phyloP scores from a whole-genome alignment of 371 early-diverging fungal species.

The Actinomortierella ambigua region DNA sequence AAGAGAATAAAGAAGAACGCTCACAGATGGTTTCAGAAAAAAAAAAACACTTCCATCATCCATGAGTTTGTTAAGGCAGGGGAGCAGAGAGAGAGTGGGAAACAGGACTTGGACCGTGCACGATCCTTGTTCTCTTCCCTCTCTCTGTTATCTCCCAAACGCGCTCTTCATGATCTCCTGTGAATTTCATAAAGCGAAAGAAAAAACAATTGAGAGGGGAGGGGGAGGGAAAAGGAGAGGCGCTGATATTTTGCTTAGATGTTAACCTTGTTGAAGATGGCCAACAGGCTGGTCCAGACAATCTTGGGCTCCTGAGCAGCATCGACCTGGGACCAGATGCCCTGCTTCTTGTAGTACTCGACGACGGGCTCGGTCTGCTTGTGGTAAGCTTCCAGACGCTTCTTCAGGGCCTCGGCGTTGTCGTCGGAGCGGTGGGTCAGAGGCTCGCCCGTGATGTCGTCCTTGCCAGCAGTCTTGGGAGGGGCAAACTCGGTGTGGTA shows the following conservation, averaged over 20 bases:
- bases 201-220: too few relatives aligned
- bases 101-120: neutral
- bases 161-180: too few relatives aligned
- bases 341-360: slow-evolving; percentile 93
- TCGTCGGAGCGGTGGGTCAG: slow-evolving; percentile 98
- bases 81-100: neutral
- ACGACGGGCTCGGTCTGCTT: slow-evolving; percentile 97
- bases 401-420: slow-evolving; percentile 92
- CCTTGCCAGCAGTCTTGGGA: slow-evolving; percentile 90
- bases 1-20: neutral
- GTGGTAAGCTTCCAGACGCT: slow-evolving; percentile 95
- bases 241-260: too few relatives aligned
- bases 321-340: slow-evolving; percentile 92
- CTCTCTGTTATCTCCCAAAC: too few relatives aligned
- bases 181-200: too few relatives aligned
- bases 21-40: neutral
- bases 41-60: too few relatives aligned
- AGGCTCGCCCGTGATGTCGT: slow-evolving; percentile 97
- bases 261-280: slow-evolving; percentile 71
- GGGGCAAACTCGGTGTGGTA: slow-evolving; percentile 98
- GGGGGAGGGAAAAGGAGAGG: too few relatives aligned
- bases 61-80: too few relatives aligned
- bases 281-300: slow-evolving; percentile 91
- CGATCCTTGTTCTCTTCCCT: too few relatives aligned
- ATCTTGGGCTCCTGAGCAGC: slow-evolving; percentile 88